phyloP scores from a whole-genome alignment of 257 asterid species.

The Petunia axillaris region DNA sequence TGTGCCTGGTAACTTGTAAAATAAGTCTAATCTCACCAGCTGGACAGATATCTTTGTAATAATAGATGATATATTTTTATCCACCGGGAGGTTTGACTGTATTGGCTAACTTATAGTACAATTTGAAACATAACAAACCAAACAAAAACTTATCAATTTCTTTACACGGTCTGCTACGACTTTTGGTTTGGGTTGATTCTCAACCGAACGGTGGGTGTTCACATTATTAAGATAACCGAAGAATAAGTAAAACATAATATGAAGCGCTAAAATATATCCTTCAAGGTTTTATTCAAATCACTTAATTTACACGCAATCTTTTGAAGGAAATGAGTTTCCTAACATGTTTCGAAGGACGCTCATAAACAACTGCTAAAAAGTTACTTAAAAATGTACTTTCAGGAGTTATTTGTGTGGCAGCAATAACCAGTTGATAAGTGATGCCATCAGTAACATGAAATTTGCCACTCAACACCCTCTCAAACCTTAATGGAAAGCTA shows the following conservation, averaged over 20 bases:
- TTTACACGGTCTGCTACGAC: no score
- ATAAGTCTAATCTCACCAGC: no score
- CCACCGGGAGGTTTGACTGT: no score
- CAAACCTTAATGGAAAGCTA: neutral
- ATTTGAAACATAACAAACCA: no score
- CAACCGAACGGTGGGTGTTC: no score
- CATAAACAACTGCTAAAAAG: slow-evolving; percentile 8
- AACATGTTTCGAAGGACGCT: slow-evolving; percentile 17
- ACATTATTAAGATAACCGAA: neutral
- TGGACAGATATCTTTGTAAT: no score
- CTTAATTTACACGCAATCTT: neutral
- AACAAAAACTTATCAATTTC: no score
- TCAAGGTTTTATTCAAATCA: neutral
- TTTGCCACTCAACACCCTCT: slow-evolving; percentile 17
- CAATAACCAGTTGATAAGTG: slow-evolving; percentile 18
- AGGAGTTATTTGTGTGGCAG: neutral
- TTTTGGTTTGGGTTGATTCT: no score
- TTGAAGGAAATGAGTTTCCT: slow-evolving; percentile 33
- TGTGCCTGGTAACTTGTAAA: no score
- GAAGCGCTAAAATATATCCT: neutral
- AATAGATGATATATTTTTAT: no score
- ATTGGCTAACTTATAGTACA: no score
- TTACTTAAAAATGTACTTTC: neutral
- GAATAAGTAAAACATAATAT: neutral
- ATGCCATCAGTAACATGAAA: neutral